A percentile compares a stretch with the other conserved stretches of the same genome.
phyloP scores from a whole-genome alignment of 371 early-diverging fungal genomes.

The Saksenaea vasiformis region DNA sequence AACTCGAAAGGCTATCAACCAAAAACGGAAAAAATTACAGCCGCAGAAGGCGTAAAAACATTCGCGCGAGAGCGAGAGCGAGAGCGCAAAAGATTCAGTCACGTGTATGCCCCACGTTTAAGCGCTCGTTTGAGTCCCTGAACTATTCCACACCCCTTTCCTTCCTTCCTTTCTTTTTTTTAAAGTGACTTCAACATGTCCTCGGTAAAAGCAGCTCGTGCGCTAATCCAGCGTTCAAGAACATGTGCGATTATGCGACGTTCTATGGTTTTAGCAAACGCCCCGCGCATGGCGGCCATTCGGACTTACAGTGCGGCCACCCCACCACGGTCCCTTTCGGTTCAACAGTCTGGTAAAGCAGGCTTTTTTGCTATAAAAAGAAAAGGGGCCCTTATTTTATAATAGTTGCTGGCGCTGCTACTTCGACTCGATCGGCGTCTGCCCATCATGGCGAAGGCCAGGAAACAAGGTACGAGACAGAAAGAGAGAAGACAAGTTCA shows the following conservation, averaged over 20 bases:
- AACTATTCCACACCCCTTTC: not conserved
- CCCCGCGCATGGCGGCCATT: not conserved
- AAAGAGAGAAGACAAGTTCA: not conserved
- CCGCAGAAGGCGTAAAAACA: too few relatives aligned
- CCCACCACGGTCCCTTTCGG: not conserved
- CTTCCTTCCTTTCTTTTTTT: not conserved
- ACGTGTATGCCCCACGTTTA: not conserved
- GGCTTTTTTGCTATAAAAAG: not conserved
- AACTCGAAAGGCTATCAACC: too few relatives aligned
- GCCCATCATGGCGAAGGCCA: not conserved
- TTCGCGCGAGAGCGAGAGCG: too few relatives aligned
- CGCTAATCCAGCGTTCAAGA: not conserved
- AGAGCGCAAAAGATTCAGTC: too few relatives aligned
- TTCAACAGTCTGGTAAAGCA: not conserved
- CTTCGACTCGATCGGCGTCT: not conserved
- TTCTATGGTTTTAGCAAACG: not conserved
- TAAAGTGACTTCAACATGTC: not conserved
- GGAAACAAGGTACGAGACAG: not conserved
- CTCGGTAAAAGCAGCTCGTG: not conserved
- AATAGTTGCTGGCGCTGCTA: not conserved
- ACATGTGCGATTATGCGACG: not conserved
- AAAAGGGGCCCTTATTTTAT: not conserved
- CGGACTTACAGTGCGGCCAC: constrained; percentile 1
- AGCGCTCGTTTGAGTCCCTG: not conserved
- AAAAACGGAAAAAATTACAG: too few relatives aligned